Evolutionary conservation across 768 basidiomycete species (phyloP).

Genomic region (Phanerochaete sordida): DNA sequence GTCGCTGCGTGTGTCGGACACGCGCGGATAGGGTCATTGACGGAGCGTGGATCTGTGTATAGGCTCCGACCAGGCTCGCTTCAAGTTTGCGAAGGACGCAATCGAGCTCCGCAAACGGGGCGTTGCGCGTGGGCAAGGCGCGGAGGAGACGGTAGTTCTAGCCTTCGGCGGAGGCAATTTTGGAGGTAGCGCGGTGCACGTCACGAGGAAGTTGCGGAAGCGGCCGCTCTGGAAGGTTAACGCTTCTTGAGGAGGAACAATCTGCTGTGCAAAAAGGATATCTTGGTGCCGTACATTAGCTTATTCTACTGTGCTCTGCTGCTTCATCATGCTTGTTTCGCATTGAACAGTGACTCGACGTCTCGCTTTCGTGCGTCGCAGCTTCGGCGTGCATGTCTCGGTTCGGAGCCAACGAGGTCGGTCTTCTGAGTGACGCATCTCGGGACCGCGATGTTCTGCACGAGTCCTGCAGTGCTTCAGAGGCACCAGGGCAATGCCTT

Average conservation of each 20-base stretch:
- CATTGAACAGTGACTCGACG: neutral
- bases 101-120: constrained; percentile 80
- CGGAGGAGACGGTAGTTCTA: constrained; percentile 88
- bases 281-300: constrained; percentile 7
- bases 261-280: neutral
- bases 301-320: constrained; percentile 9
- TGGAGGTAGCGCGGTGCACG: constrained; percentile 75
- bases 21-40: neutral
- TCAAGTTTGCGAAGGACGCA: constrained; percentile 89
- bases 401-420: neutral
- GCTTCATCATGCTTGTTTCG: constrained; percentile 12
- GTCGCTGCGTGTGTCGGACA: constrained; percentile 15
- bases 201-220: constrained; percentile 79
- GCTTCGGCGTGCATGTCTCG: neutral
- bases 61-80: constrained; percentile 84
- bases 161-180: constrained; percentile 75
- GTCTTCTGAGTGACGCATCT: constrained; percentile 1
- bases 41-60: constrained; percentile 3
- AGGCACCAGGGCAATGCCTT: constrained; percentile 8
- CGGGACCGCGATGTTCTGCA: neutral
- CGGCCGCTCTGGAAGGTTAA: constrained; percentile 42
- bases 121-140: constrained; percentile 58
- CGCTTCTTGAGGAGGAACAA: constrained; percentile 9
- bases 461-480: neutral
- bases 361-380: neutral